Evolutionary conservation across 371 early-diverging fungal species (phyloP), one percentile per base, ranked within the genome.

Genomic region (Mortierella sp.): DNA sequence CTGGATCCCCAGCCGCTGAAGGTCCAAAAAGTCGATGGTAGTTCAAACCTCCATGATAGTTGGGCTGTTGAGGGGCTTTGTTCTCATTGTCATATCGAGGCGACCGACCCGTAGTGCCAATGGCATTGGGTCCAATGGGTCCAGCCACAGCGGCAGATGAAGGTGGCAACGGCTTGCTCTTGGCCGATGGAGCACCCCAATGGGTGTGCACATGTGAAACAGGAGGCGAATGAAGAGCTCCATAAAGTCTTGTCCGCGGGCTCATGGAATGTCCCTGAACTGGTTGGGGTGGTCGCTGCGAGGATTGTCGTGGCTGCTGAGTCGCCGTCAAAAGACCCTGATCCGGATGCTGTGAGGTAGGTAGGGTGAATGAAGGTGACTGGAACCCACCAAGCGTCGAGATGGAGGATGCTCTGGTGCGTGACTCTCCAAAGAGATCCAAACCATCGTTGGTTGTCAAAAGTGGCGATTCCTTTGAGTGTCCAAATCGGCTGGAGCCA

Each of bases 371-470:
- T 16, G 63, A 47, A 0, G 75, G 75, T 0, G 75, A 75, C 21
- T 70, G 70, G 37, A 55, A 66, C 62, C 75, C 67, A 18, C 30
- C 47, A 29, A 75, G 30, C 4, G 75, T 70, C 18, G 75, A 75
- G 19, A 75, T 56, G 11, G 75, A 75, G 1, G 75, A 75, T 0
- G 70, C 60, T 26, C 75, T 70, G 12, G 75, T 70, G 9, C 75
- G 66, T n/a, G 67, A 7, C n/a, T 28, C 74, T 23, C 37, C 51
- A 43, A 26, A 30, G 7, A 28, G 51, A n/a, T 60, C 68, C 1
- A 25, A 11, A 19, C 37, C 63, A 14, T 57, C 55, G 0, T 45
- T 30, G 0, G 60, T 18, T 11, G 45, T 44, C 19, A 12, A 4
- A 5, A 64, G 29, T 12, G 60, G 30, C 2, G 61, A 45, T 16